phyloP scores from a whole-genome alignment of 352 stramenopile genomes.

The Phytophthora gonapodyides region DNA sequence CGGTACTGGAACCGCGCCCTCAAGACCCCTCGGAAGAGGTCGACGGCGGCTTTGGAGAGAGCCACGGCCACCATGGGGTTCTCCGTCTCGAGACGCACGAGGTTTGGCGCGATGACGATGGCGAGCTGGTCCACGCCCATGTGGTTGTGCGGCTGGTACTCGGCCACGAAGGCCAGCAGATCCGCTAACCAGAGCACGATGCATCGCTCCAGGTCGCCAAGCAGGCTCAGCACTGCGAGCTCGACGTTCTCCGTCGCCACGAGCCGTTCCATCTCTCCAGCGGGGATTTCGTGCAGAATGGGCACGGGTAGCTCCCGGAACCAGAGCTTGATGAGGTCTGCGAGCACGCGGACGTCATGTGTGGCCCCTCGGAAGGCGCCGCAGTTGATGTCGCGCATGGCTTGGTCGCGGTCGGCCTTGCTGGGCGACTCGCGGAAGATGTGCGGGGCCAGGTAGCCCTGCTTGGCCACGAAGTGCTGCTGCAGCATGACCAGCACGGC shows the following conservation, averaged over 20 bases:
- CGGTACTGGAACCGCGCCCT: constrained; percentile 39
- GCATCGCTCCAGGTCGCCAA: constrained; percentile 55
- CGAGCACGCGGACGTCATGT: constrained; percentile 83
- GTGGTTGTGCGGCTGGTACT: constrained; percentile 76
- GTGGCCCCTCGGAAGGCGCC: constrained; percentile 65
- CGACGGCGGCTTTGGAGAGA: constrained; percentile 85
- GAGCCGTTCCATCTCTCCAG: constrained; percentile 65
- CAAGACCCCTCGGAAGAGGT: constrained; percentile 68
- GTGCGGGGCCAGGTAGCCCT: constrained; percentile 68
- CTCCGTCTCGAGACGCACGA: constrained; percentile 84
- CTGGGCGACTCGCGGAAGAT: constrained; percentile 90
- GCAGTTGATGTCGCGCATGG: constrained; percentile 86
- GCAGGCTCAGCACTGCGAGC: constrained; percentile 50
- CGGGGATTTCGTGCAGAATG: constrained; percentile 80
- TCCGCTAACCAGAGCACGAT: constrained; percentile 88
- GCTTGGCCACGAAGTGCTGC: constrained; percentile 73
- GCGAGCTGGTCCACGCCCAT: constrained; percentile 92
- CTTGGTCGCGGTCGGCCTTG: constrained; percentile 83
- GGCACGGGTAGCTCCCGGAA: constrained; percentile 86
- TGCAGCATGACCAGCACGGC: constrained; percentile 88
- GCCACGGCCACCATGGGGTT: constrained; percentile 88
- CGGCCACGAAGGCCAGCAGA: constrained; percentile 70
- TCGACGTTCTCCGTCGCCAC: constrained; percentile 47
- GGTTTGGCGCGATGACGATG: constrained; percentile 90
- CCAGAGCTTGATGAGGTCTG: constrained; percentile 91